A percentile compares a stretch with the other conserved stretches of the same genome.
phyloP scores from a whole-genome alignment of 495 filamentous ascomycete species.

The Choiromyces venosus region DNA sequence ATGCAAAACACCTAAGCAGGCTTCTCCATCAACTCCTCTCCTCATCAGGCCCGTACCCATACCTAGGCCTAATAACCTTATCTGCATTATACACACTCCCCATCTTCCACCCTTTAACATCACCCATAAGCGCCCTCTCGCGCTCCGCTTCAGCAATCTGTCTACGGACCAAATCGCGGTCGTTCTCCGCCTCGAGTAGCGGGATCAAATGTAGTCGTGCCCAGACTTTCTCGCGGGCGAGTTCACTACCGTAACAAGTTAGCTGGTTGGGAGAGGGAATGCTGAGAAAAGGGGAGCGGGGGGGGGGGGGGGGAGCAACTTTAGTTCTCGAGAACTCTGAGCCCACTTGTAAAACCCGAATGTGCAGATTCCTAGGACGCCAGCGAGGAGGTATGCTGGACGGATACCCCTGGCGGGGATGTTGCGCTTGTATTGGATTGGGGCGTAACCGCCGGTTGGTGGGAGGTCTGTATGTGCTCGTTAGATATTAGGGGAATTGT shows the following conservation, averaged over 20 bases:
- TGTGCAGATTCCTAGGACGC: slow-evolving; percentile 66
- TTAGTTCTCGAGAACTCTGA: slow-evolving; percentile 73
- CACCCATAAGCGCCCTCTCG: slow-evolving; percentile 82
- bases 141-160: slow-evolving; percentile 77
- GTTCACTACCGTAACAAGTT: slow-evolving; percentile 58
- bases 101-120: slow-evolving; percentile 55
- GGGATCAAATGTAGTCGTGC: slow-evolving; percentile 86
- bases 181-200: slow-evolving; percentile 87
- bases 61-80: slow-evolving; percentile 50
- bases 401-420: slow-evolving; percentile 87
- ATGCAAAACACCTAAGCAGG: background rate
- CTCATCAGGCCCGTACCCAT: background rate
- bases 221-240: slow-evolving; percentile 97
- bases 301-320: slow-evolving; percentile 54
- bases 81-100: slow-evolving; percentile 76
- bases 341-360: slow-evolving; percentile 83
- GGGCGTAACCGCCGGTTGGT: slow-evolving; percentile 84
- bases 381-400: slow-evolving; percentile 68
- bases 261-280: slow-evolving; percentile 12
- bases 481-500: background rate
- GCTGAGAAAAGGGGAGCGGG: background rate
- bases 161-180: slow-evolving; percentile 84
- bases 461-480: slow-evolving; percentile 66
- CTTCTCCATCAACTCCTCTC: background rate
- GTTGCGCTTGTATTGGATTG: slow-evolving; percentile 97